Evolutionary conservation across 352 stramenopile genomes (phyloP).

Genomic region (Pythium grandisporangium): DNA sequence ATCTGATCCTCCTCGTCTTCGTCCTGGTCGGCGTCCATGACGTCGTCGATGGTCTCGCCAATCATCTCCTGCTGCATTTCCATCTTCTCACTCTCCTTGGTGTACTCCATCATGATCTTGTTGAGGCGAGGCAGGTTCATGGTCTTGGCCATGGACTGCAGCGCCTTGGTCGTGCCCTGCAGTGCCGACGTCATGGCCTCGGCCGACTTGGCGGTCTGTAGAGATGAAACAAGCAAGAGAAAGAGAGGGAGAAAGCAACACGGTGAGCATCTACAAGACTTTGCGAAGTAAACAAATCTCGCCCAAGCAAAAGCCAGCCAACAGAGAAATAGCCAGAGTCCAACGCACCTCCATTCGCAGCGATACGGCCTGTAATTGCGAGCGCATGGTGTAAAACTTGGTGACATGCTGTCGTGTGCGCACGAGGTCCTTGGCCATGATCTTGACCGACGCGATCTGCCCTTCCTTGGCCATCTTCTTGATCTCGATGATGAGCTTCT

Average conservation of each 20-base stretch:
- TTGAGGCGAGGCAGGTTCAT: slow-evolving; percentile 95
- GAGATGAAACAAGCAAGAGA: too few species aligned
- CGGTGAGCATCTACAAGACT: too few species aligned
- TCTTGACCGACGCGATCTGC: slow-evolving; percentile 95
- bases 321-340: background rate
- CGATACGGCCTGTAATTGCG: slow-evolving; percentile 92
- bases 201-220: slow-evolving; percentile 94
- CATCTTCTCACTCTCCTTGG: slow-evolving; percentile 96
- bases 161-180: slow-evolving; percentile 74
- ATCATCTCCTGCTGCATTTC: slow-evolving; percentile 98
- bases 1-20: slow-evolving; percentile 96
- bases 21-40: slow-evolving; percentile 92
- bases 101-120: slow-evolving; percentile 99
- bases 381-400: slow-evolving; percentile 98
- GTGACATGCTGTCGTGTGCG: slow-evolving; percentile 94
- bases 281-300: too few species aligned
- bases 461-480: slow-evolving; percentile 96
- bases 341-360: slow-evolving; percentile 77
- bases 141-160: slow-evolving; percentile 87
- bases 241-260: too few species aligned
- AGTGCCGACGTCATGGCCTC: slow-evolving; percentile 91
- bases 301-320: too few species aligned
- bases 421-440: slow-evolving; percentile 96
- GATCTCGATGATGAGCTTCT: slow-evolving; percentile 96
- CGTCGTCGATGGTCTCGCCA: slow-evolving; percentile 96